phyloP scores from a whole-genome alignment of 345 rosid genomes.

The Eucalyptus tenuipes region DNA sequence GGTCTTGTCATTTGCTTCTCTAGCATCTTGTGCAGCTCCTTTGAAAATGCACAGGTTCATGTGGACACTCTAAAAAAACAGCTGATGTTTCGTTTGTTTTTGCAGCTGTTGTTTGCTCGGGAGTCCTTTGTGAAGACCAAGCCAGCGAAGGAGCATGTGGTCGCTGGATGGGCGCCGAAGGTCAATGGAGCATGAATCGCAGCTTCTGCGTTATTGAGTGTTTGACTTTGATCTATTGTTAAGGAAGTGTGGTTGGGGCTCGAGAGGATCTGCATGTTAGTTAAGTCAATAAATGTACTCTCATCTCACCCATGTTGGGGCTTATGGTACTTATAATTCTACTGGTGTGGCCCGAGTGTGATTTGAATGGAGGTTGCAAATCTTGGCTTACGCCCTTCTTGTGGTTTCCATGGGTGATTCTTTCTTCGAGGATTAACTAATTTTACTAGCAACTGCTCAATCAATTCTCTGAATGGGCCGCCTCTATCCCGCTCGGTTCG shows the following conservation, averaged over 20 bases:
- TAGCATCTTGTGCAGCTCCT: background rate
- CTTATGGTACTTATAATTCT: background rate
- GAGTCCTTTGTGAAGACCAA: slow-evolving; percentile 72
- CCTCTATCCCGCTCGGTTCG: background rate
- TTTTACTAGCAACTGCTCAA: background rate
- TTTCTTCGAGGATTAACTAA: background rate
- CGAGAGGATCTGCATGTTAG: background rate
- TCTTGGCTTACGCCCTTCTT: background rate
- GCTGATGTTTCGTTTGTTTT: background rate
- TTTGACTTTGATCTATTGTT: background rate
- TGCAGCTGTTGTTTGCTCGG: slow-evolving; percentile 39
- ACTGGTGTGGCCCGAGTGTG: background rate
- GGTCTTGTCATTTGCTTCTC: background rate
- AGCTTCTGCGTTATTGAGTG: background rate
- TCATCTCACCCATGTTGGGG: background rate
- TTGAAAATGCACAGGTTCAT: background rate
- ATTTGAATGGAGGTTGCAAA: background rate
- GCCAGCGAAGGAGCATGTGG: slow-evolving; percentile 37
- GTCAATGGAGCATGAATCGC: slow-evolving; percentile 44
- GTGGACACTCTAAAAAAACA: background rate
- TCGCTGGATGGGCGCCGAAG: slow-evolving; percentile 83
- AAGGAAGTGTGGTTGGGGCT: background rate
- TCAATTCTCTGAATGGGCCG: background rate
- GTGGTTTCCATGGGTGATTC: background rate
- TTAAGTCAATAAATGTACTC: background rate